Percentiles rank a stretch among this genome's conserved stretches.
Evolutionary conservation across 179 eudicot genomes (phyloP).

Genomic region (Actinidia arguta): DNA sequence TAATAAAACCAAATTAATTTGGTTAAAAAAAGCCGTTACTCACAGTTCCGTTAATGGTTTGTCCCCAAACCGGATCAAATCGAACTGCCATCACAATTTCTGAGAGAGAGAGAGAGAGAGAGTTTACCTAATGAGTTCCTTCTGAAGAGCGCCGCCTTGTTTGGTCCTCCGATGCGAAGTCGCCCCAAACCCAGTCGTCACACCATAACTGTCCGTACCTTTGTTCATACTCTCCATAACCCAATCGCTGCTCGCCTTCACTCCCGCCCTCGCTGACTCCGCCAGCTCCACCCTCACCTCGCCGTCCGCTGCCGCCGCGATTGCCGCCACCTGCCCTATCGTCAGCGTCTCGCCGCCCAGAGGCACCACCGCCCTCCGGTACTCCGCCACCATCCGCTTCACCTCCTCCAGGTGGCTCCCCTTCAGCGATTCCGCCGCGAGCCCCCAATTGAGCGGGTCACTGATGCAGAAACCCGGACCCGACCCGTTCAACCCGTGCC

Average conservation of each 20-base stretch:
- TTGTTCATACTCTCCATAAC: slow-evolving; percentile 81
- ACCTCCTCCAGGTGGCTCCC: slow-evolving; percentile 57
- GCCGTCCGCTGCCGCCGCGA: slow-evolving; percentile 22
- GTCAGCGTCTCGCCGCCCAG: slow-evolving; percentile 47
- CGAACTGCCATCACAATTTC: neutral
- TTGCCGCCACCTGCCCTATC: slow-evolving; percentile 46
- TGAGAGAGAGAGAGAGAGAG: neutral
- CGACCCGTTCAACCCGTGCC: neutral
- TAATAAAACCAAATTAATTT: no score
- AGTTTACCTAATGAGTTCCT: slow-evolving; percentile 75
- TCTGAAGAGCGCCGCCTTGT: slow-evolving; percentile 78
- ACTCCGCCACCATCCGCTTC: slow-evolving; percentile 58
- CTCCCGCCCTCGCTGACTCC: slow-evolving; percentile 57
- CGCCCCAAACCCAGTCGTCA: slow-evolving; percentile 83
- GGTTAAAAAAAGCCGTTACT: no score
- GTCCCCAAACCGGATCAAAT: no score
- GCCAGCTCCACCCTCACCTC: slow-evolving; percentile 56
- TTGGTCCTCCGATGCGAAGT: slow-evolving; percentile 82
- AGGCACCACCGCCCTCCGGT: slow-evolving; percentile 32
- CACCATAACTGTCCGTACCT: slow-evolving; percentile 78
- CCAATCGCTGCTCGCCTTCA: slow-evolving; percentile 81
- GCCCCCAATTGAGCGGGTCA: slow-evolving; percentile 52
- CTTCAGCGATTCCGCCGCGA: slow-evolving; percentile 41
- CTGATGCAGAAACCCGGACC: neutral
- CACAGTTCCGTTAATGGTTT: no score